Base-by-base conservation (phyloP, 148 eudicot genomes). In the Drosera capensis region DNA sequence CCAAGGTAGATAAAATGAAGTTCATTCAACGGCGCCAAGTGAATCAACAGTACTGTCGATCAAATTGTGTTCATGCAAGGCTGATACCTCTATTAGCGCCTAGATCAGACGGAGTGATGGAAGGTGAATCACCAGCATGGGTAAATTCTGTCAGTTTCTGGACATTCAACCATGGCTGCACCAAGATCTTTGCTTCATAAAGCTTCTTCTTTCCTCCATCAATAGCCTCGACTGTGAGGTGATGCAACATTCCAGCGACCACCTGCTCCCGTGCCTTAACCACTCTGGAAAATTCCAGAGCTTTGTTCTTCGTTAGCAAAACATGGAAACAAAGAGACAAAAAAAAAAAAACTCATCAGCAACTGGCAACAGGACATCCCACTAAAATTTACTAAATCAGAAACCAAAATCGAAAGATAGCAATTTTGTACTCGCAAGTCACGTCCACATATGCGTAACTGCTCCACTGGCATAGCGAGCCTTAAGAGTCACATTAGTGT, bases 141-240 rank as follows among this genome's bases (percentile, higher is more conserved):
- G 40, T 52, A n/a, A 52, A 52, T 18, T 52, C 57, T 42, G 40
- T 23, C 2, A 52, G 38, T 29, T 52, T 22, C 57, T 52, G 40
- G 31, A 52, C 40, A 38, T 40, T 52, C 57, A 52, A 25, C 57
- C 57, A 52, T 52, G 57, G 57, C 57, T 52, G 40, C 48, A 52
- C 57, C 57, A 46, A 52, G 36, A 52, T 22, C 36, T 51, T 37
- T 37, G 55, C 55, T 51, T 51, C 55, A 15, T 51, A 51, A 2
- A 51, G 20, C 19, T 51, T 51, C 55, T 51, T 51, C 20, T 20
- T 37, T 18, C 55, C 55, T 7, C 19, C 43, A 35, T 51, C 55
- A 8, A 23, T 25, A 16, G 55, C 55, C 55, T 15, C 55, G 28
- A 51, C 22, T 13, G 55, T 51, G 11, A 51, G 55, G 36, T 39